Percentiles rank a stretch among this genome's conserved stretches.
Conservation (phyloP, 441 rosid species). For the Adansonia gregorii region DNA sequence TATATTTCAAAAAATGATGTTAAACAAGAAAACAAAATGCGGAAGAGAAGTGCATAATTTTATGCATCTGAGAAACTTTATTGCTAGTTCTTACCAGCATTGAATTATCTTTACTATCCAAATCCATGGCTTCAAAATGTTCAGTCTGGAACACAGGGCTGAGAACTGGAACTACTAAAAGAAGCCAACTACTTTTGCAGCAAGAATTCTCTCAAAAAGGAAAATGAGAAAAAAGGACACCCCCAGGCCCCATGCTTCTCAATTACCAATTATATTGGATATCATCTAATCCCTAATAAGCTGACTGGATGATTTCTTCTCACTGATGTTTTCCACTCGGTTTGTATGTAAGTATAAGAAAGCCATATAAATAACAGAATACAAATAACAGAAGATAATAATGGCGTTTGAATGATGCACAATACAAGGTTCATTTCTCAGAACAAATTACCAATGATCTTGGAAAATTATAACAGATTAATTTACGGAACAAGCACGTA, state of each 20-base stretch:
- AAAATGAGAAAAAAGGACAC: not conserved
- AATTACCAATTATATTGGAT: not conserved
- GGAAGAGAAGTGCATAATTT: not conserved
- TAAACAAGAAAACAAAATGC: not conserved
- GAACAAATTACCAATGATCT: not conserved
- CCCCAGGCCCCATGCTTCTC: not conserved
- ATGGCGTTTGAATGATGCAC: not conserved
- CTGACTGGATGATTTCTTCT: not conserved
- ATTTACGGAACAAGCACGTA: not conserved
- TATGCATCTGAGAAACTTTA: not conserved
- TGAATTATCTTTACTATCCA: not conserved
- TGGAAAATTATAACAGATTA: not conserved
- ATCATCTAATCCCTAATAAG: not conserved
- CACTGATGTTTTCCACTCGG: not conserved
- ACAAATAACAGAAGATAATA: not conserved
- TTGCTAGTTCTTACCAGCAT: not conserved
- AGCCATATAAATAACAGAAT: not conserved
- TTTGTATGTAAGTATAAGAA: not conserved
- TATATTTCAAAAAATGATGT: not conserved
- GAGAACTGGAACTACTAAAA: constrained; percentile 33
- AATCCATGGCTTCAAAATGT: not conserved
- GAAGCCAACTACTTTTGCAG: not conserved
- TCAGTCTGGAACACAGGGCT: constrained; percentile 21
- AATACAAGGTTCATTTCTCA: not conserved
- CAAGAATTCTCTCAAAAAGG: not conserved